phyloP scores from a whole-genome alignment of 2,329 filamentous ascomycete genomes.

The Claviceps maximensis region DNA sequence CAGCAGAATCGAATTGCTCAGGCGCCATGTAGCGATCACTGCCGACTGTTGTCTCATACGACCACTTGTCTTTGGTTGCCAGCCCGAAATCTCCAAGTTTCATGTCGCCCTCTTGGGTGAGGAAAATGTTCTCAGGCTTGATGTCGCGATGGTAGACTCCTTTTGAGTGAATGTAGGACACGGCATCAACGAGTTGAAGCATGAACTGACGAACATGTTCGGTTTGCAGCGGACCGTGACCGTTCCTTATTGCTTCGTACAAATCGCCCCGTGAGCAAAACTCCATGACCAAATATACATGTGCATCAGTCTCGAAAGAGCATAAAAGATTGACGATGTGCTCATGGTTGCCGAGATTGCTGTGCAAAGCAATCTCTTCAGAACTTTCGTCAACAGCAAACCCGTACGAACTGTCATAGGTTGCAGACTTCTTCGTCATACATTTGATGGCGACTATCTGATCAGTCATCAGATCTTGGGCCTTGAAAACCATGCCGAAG shows the following conservation, averaged over 20 bases:
- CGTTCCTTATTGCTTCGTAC: constrained; percentile 89
- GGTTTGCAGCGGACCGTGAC: constrained; percentile 79
- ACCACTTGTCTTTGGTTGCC: constrained; percentile 81
- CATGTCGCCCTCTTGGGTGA: constrained; percentile 74
- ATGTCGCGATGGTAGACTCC: constrained; percentile 95
- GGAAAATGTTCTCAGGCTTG: constrained; percentile 98
- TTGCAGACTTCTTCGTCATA: constrained; percentile 66
- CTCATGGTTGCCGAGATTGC: constrained; percentile 62
- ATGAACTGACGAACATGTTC: constrained; percentile 97
- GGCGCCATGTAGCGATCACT: constrained; percentile 99
- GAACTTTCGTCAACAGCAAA: constrained; percentile 71
- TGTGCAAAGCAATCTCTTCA: constrained; percentile 69
- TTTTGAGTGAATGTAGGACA: constrained; percentile 80
- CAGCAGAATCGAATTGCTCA: constrained; percentile 87
- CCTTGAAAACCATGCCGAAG: constrained; percentile 96
- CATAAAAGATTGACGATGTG: constrained; percentile 90
- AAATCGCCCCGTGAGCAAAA: constrained; percentile 92
- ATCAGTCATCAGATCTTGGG: constrained; percentile 63
- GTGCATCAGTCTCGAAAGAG: constrained; percentile 82
- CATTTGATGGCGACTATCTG: constrained; percentile 91
- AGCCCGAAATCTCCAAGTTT: constrained; percentile 96
- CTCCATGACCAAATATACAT: constrained; percentile 86
- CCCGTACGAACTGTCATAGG: constrained; percentile 44
- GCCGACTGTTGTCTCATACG: constrained; percentile 82
- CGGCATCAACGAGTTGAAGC: constrained; percentile 81